Evolutionary conservation across 2,329 filamentous ascomycete genomes (phyloP), one percentile per base, ranked within the genome.

Genomic region (Zelopaecilomyces penicillatus): DNA sequence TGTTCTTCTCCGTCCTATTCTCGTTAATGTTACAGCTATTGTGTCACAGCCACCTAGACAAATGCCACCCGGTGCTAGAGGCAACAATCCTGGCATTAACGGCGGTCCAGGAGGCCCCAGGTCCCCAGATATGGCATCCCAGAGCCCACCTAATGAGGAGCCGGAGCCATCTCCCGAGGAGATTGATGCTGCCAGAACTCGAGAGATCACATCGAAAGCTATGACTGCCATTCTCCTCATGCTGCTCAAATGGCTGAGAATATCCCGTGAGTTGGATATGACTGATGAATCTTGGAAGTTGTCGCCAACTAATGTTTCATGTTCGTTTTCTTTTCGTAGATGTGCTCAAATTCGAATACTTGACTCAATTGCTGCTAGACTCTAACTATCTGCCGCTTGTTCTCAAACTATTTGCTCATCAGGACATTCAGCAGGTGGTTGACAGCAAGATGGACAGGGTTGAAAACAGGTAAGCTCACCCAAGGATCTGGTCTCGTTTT

Each of bases 241-340:
- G n/a, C 66, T 97, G 37, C 62, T 97, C 49, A 98, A 97, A 65
- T 98, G 93, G 93, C 84, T 97, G 56, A 94, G 95, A 62, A 72
- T 95, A 43, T 96, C 89, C 46, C 93, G 88, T 94, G 71, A 71
- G 87, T 61, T 9, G 7, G 30, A n/a, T 19, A 19, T 27, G 37
- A 8, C n/a, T 11, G 4, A 4, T 5, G 12, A 26, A 33, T 39
- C 11, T 4, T 26, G 33, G 8, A 35, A 5, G 19, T 11, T 4
- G 36, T 37, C 26, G 5, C 8, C 38, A 30, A 34, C 39, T 27
- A 26, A n/a, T 19, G 31, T 38, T 19, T 19, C 19, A 19, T 19
- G 19, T 19, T 19, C 19, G 19, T 19, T 19, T 19, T 30, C 31
- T 27, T 45, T 4, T 28, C 26, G 10, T 50, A 94, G 88, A 98